These are phyloP conservation scores for Tricholoma matsutake DNA, from an alignment of 768 basidiomycete species.

Conservation along the genomic window DNA sequence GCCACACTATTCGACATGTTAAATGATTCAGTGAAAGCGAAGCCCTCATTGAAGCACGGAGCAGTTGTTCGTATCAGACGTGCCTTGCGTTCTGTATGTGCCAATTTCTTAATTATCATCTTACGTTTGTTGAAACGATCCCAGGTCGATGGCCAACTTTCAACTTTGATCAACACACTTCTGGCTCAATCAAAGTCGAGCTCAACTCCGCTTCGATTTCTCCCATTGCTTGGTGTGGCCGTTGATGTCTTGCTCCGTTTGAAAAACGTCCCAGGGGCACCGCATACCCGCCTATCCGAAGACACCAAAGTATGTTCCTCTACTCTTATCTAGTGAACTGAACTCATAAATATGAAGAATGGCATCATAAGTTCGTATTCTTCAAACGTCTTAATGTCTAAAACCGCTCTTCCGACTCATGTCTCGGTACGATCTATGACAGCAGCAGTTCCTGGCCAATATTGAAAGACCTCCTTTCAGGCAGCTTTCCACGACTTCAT, in stretches of 20 bases:
- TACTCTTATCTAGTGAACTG: background rate
- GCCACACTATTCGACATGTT: constrained; percentile 63
- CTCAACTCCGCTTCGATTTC: constrained; percentile 34
- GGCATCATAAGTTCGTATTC: constrained; percentile 60
- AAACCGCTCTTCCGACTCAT: constrained; percentile 57
- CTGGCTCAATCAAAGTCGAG: constrained; percentile 49
- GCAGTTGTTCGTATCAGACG: constrained; percentile 59
- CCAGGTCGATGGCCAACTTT: constrained; percentile 43
- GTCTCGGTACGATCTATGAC: constrained; percentile 42
- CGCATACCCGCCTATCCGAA: constrained; percentile 39
- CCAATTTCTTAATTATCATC: background rate
- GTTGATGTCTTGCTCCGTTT: constrained; percentile 71
- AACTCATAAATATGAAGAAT: constrained; percentile 32
- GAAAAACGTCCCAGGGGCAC: constrained; percentile 48
- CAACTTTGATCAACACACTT: constrained; percentile 49
- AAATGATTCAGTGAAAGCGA: constrained; percentile 47
- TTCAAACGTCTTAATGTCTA: constrained; percentile 63
- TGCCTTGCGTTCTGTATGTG: constrained; percentile 59
- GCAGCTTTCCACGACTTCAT: constrained; percentile 63
- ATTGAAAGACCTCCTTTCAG: constrained; percentile 28
- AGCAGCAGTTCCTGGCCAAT: background rate
- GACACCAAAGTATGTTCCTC: constrained; percentile 42
- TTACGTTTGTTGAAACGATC: background rate
- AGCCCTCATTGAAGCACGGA: constrained; percentile 57
- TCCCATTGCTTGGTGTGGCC: constrained; percentile 62